phyloP scores from a whole-genome alignment of 768 basidiomycete genomes.

The Mycena sanguinolenta region DNA sequence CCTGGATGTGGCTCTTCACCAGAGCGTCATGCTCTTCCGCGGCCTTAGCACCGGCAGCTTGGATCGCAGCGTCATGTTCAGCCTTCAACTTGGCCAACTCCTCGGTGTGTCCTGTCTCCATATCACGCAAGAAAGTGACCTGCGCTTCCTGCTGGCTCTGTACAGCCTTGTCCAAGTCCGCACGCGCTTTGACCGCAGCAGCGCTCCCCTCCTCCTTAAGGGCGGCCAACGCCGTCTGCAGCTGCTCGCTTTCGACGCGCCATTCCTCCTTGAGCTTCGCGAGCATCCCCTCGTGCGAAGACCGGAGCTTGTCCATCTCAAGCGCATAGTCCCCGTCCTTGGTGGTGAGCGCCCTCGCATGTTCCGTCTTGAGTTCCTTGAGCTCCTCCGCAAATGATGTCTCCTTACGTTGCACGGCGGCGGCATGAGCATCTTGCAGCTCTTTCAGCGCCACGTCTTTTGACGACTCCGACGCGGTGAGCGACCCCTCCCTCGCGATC shows the following conservation, averaged over 20 bases:
- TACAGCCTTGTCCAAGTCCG: slow-evolving; percentile 64
- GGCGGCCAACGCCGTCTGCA: slow-evolving; percentile 58
- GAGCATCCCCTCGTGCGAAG: slow-evolving; percentile 68
- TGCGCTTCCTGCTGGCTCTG: slow-evolving; percentile 68
- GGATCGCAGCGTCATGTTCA: slow-evolving; percentile 59
- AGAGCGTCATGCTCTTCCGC: slow-evolving; percentile 55
- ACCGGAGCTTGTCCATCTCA: slow-evolving; percentile 70
- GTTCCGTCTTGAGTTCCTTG: slow-evolving; percentile 75
- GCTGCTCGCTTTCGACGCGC: slow-evolving; percentile 62
- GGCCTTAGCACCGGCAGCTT: slow-evolving; percentile 43
- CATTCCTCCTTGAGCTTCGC: slow-evolving; percentile 69
- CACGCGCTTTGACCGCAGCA: slow-evolving; percentile 52
- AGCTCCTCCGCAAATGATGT: slow-evolving; percentile 73
- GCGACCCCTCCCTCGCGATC: slow-evolving; percentile 78
- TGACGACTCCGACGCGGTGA: slow-evolving; percentile 81
- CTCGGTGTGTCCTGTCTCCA: slow-evolving; percentile 69
- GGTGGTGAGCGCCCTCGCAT: slow-evolving; percentile 62
- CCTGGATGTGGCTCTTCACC: slow-evolving; percentile 58
- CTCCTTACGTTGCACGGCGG: slow-evolving; percentile 77
- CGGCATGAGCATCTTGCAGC: slow-evolving; percentile 80
- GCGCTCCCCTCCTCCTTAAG: slow-evolving; percentile 59
- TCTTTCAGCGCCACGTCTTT: slow-evolving; percentile 71
- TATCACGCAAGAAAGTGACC: slow-evolving; percentile 63
- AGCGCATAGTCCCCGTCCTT: slow-evolving; percentile 74
- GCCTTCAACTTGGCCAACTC: slow-evolving; percentile 64